Evolutionary conservation across 208 protist genomes (phyloP).

Genomic region (Jaenimonas drosophilae): DNA sequence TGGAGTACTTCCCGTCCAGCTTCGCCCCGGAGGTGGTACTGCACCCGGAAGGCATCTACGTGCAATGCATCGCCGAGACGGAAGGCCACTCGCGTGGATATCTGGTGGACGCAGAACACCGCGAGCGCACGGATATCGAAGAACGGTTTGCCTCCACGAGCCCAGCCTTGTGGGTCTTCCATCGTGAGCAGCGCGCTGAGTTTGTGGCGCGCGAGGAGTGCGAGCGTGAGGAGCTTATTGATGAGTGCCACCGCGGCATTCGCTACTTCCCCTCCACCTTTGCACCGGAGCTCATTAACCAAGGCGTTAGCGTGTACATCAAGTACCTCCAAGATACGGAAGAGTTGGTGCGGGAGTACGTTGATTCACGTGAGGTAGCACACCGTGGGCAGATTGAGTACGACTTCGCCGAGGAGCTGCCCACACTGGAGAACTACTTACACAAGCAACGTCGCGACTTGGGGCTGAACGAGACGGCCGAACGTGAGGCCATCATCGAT

Average conservation of each 20-base stretch:
- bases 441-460: no score
- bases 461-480: no score
- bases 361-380: no score
- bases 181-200: background rate
- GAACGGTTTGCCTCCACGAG: background rate
- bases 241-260: background rate
- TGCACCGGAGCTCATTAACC: background rate
- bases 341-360: background rate
- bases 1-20: background rate
- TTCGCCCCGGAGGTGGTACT: background rate
- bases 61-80: conserved; percentile 1
- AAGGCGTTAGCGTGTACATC: background rate
- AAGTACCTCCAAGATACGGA: background rate
- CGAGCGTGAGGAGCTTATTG: background rate
- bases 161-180: no score
- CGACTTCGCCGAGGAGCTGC: no score
- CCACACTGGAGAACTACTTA: no score
- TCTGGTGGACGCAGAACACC: background rate
- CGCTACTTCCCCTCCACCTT: conserved; percentile 3
- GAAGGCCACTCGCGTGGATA: background rate
- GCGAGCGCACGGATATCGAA: background rate
- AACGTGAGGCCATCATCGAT: no score
- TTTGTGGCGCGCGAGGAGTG: background rate
- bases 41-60: background rate
- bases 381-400: no score